These are phyloP conservation scores for Alternaria novae-zelandiae DNA, from an alignment of 2,329 filamentous ascomycete genomes.

Conservation along the genomic window DNA sequence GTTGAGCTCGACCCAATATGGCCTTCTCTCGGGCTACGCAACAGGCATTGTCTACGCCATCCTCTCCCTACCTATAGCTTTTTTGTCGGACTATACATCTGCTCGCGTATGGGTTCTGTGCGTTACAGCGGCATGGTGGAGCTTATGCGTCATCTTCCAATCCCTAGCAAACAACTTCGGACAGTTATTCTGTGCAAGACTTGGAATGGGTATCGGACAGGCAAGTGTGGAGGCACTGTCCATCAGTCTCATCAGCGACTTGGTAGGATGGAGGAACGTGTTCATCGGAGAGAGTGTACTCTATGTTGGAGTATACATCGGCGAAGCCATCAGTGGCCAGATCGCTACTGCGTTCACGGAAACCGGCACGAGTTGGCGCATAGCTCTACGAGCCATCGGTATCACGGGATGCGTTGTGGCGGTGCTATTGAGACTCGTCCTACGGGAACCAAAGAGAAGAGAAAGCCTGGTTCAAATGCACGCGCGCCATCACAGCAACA, in stretches of 20 bases:
- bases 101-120: neutral
- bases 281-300: neutral
- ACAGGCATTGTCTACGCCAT: neutral
- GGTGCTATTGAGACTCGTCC: neutral
- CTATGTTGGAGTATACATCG: neutral
- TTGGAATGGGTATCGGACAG: neutral
- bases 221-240: neutral
- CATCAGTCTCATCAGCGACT: neutral
- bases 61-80: neutral
- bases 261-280: neutral
- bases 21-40: neutral
- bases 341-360: neutral
- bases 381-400: neutral
- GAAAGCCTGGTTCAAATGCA: neutral
- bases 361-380: neutral
- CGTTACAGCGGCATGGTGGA: neutral
- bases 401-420: neutral
- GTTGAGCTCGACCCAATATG: neutral
- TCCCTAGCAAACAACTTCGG: neutral
- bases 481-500: neutral
- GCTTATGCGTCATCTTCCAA: neutral
- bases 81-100: neutral
- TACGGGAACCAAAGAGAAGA: neutral
- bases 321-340: constrained; percentile 1
- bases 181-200: neutral